These are phyloP conservation scores for Debaryomyces sp. DNA, from an alignment of 1,139 yeast species.

Conservation along the genomic window DNA sequence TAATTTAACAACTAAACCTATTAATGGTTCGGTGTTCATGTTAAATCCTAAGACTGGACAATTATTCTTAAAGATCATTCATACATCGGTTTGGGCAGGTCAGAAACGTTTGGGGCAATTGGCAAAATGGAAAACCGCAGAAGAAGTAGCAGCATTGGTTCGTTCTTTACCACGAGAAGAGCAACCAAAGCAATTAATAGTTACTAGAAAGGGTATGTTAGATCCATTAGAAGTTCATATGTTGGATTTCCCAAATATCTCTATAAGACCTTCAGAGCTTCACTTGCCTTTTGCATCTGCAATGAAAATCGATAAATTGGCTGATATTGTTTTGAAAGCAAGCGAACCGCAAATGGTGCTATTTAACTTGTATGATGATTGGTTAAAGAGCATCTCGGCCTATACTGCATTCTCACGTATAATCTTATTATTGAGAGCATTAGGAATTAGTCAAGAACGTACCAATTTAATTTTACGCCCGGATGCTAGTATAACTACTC, in stretches of 20 bases:
- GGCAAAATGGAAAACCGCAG: slow-evolving; percentile 98
- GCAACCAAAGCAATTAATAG: slow-evolving; percentile 91
- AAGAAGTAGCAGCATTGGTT: slow-evolving; percentile 90
- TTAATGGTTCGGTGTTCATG: slow-evolving; percentile 91
- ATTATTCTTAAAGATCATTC: slow-evolving; percentile 83
- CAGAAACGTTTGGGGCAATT: slow-evolving; percentile 92
- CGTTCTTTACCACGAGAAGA: slow-evolving; percentile 91
- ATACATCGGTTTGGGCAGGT: slow-evolving; percentile 96
- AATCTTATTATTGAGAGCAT: slow-evolving; percentile 75
- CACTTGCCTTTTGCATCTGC: slow-evolving; percentile 90
- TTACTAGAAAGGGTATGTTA: slow-evolving; percentile 85
- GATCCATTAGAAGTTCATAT: slow-evolving; percentile 97
- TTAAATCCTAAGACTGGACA: slow-evolving; percentile 91
- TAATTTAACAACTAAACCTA: slow-evolving; percentile 86
- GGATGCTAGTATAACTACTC: slow-evolving; percentile 66
- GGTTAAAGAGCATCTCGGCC: slow-evolving; percentile 82
- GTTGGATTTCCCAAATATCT: slow-evolving; percentile 93
- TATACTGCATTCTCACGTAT: slow-evolving; percentile 93
- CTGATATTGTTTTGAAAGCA: slow-evolving; percentile 80
- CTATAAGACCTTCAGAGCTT: slow-evolving; percentile 87
- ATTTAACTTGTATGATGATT: slow-evolving; percentile 91
- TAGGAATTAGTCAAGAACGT: slow-evolving; percentile 75
- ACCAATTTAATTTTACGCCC: slow-evolving; percentile 79
- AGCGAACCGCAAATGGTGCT: slow-evolving; percentile 92
- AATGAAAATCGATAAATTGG: slow-evolving; percentile 76